These are phyloP conservation scores for sorghum (Sorghum bicolor) DNA, from an alignment of 176 grass and related monocot species.

Conservation along the genomic window Sorghum_bicolor_NCBIv3 NC_012874.2:2436501-2437000, in stretches of 20 bases:
- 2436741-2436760: slow-evolving; percentile 25
- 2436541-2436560: slow-evolving; percentile 22
- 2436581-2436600: slow-evolving; percentile 72
- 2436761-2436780: slow-evolving; percentile 47
- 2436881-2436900: slow-evolving; percentile 56
- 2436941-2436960: background rate
- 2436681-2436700: slow-evolving; percentile 81
- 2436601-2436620: slow-evolving; percentile 91
- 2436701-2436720: slow-evolving; percentile 47
- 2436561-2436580: slow-evolving; percentile 39
- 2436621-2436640: slow-evolving; percentile 75
- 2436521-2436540: slow-evolving; percentile 13
- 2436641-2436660: slow-evolving; percentile 63
- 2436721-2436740: slow-evolving; percentile 17
- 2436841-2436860: slow-evolving; percentile 70
- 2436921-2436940: slow-evolving; percentile 6
- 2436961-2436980: background rate
- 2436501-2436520: slow-evolving; percentile 15
- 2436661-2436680: slow-evolving; percentile 65
- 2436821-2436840: slow-evolving; percentile 65
- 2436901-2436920: background rate
- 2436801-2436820: slow-evolving; percentile 73
- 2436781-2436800: slow-evolving; percentile 67
- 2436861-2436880: slow-evolving; percentile 62
- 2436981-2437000: background rate